These are phyloP conservation scores for Chaetoscypha palmicola DNA, from an alignment of 2,329 filamentous ascomycete species.

Conservation along the genomic window DNA sequence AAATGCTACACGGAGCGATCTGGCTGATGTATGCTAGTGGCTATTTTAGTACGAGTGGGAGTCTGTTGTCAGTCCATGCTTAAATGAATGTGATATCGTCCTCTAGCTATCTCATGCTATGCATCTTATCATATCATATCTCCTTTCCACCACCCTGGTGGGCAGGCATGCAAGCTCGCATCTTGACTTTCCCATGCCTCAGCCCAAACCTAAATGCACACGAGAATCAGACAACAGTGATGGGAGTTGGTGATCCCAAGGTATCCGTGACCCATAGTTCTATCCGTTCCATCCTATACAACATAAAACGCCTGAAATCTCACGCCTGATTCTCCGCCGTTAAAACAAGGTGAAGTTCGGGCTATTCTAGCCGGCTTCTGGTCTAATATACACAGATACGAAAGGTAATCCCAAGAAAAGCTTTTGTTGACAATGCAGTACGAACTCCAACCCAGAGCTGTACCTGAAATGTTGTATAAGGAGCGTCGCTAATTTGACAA, in stretches of 20 bases:
- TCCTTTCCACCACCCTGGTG: too few relatives aligned
- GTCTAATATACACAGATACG: conserved; percentile 9
- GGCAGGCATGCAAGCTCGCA: too few relatives aligned
- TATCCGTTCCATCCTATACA: not conserved
- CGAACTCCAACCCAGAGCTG: conserved; percentile 3
- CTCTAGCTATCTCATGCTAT: not conserved
- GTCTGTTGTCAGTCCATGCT: not conserved
- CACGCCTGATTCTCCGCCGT: too few relatives aligned
- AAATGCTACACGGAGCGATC: too few relatives aligned
- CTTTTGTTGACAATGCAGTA: conserved; percentile 2
- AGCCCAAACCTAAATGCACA: not conserved
- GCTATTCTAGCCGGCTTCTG: not conserved
- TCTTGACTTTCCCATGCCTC: too few relatives aligned
- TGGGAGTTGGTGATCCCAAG: not conserved
- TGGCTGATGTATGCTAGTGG: too few relatives aligned
- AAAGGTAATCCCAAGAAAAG: not conserved
- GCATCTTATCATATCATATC: not conserved
- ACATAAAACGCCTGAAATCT: conserved; percentile 2
- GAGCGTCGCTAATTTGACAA: conserved; percentile 9
- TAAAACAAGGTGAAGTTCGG: too few relatives aligned
- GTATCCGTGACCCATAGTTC: not conserved
- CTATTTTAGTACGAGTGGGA: too few relatives aligned
- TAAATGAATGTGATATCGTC: not conserved
- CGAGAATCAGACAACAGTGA: not conserved
- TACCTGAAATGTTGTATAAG: conserved; percentile 4